Conservation (phyloP, 352 stramenopile genomes). For the Peronospora farinosa region DNA sequence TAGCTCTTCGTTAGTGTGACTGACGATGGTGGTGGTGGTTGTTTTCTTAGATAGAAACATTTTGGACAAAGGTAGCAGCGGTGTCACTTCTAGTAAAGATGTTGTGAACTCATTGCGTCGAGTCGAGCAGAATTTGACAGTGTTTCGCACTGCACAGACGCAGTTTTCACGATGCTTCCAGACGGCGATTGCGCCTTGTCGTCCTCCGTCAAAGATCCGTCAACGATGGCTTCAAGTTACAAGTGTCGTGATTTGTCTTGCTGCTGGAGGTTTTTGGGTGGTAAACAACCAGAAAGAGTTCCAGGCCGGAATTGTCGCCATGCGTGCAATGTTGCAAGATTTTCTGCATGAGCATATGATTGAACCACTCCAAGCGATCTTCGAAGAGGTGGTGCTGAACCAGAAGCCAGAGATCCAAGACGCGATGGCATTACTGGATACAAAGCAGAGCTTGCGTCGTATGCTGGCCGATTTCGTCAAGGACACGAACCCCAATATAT, state of each 20-base stretch:
- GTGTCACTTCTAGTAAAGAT: constrained; percentile 21
- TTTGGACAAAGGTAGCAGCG: constrained; percentile 16
- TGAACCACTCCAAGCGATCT: constrained; percentile 71
- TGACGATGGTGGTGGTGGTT: not conserved
- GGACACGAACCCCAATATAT: constrained; percentile 59
- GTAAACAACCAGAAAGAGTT: constrained; percentile 66
- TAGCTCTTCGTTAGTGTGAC: not conserved
- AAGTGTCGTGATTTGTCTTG: constrained; percentile 46
- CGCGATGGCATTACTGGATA: constrained; percentile 62
- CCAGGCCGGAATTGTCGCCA: constrained; percentile 35
- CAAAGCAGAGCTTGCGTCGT: constrained; percentile 71
- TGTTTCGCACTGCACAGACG: constrained; percentile 35
- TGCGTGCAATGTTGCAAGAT: constrained; percentile 42
- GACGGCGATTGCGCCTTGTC: constrained; percentile 49
- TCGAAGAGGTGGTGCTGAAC: constrained; percentile 75
- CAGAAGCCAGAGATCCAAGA: constrained; percentile 83
- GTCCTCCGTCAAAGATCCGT: constrained; percentile 59
- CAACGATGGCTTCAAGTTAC: constrained; percentile 69
- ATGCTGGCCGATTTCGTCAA: constrained; percentile 78
- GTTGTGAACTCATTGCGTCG: constrained; percentile 40
- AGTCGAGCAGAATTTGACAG: constrained; percentile 44
- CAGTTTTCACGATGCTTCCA: constrained; percentile 54
- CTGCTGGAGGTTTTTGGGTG: constrained; percentile 53
- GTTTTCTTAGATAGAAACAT: constrained; percentile 17
- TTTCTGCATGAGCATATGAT: constrained; percentile 79